Evolutionary conservation across 345 rosid genomes (phyloP), one percentile per base, ranked within the genome.

Genomic region (Eucalyptus marginata): DNA sequence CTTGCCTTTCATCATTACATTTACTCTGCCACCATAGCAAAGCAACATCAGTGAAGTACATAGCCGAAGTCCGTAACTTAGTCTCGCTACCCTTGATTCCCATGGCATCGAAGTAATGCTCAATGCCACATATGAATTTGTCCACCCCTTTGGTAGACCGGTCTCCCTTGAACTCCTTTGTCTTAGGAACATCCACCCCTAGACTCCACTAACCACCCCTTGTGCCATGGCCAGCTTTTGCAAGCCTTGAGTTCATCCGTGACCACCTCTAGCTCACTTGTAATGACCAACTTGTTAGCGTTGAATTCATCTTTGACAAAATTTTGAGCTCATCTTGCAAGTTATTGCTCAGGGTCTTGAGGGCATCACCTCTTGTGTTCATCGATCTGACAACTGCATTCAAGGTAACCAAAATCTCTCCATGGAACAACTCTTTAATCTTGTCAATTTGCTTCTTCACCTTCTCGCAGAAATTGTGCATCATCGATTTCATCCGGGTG

Each of bases 131-230:
- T 59, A 59, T 25, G 31, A 3, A 59, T 29, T 59, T 59, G 13
- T 27, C 16, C 66, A 25, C 4, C 31, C 27, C 66, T 59, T 59
- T 59, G 7, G 4, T 8, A 27, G 0, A 59, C 4, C 2, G 1
- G 31, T 27, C 31, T 27, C 68, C 16, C 68, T 59, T 27, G 7
- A 59, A 59, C 31, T 25, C 31, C 31, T 59, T 59, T 27, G 7
- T 13, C 3, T 59, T 59, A 12, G n/a, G 31, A 59, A 27, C 31
- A 12, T 59, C 16, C 15, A 5, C 66, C n/a, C 4, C 3, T 27
- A 6, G n/a, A 59, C n/a, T 27, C 68, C 24, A 18, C 24, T 52
- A 52, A 27, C 31, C 14, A 5, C 15, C n/a, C n/a, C 66, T 27
- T 59, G 31, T 12, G 66, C n/a, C 66, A 27, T 27, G 31, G 31